Conservation (phyloP, 768 basidiomycete species). For the Neoboletus subvelutipes region DNA sequence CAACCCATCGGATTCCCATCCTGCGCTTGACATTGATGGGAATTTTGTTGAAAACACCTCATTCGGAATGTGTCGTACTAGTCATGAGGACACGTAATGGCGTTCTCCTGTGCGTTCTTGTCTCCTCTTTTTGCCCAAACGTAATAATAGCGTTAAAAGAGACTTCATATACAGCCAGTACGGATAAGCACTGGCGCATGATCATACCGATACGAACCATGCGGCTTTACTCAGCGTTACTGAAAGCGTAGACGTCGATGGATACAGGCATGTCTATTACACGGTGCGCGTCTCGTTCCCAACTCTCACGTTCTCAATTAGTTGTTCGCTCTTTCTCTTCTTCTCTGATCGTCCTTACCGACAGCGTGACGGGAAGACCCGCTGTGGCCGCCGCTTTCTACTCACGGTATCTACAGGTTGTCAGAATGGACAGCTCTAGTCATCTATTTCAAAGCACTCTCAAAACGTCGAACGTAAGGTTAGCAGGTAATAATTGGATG, state of each 20-base stretch:
- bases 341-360: neutral
- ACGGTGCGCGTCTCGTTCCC: neutral
- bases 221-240: neutral
- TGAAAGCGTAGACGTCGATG: neutral
- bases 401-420: no score
- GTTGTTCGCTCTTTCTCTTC: slow-evolving; percentile 1
- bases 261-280: neutral
- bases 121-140: neutral
- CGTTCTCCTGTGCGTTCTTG: neutral
- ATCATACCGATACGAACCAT: neutral
- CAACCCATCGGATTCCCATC: neutral
- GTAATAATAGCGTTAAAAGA: neutral
- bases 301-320: neutral
- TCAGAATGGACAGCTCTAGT: no score
- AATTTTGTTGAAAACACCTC: neutral
- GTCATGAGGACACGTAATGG: neutral
- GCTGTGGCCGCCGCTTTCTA: no score
- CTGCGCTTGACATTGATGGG: neutral
- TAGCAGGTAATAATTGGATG: no score
- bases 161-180: neutral
- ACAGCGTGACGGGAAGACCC: neutral
- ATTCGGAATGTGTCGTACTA: neutral
- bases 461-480: no score
- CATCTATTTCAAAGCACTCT: no score
- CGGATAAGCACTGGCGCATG: neutral